Base-by-base conservation (phyloP, 805 yeast genomes). In the Isabelozyma heimii region DNA sequence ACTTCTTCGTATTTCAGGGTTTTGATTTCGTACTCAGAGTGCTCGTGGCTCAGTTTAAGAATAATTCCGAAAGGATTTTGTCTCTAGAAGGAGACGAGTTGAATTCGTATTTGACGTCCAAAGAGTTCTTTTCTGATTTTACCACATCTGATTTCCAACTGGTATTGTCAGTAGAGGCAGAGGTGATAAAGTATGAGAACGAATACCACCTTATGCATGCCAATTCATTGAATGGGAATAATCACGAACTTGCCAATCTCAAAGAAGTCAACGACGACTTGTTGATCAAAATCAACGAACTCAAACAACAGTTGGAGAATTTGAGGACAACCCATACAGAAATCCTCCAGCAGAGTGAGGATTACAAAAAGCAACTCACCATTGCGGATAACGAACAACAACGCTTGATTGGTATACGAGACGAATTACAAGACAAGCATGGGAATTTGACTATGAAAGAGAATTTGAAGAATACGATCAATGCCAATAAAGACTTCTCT, bases 1-100 rank as follows among this genome's bases (percentile, higher is more conserved):
- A 74, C 49, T 62, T 72, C 37, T 54, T 73, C 10, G 60, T 73
- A 28, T 61, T 74, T 44, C 75, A 73, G 54, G 79, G 79, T 6
- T 63, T 67, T 46, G 72, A 68, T 48, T 66, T 65, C 48, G 48
- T 73, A 7, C 49, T 63, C 8, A 58, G 74, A 26, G 45, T 71
- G 5, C 49, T 67, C 8, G 60, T 65, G 3, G 62, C 61, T 42
- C 41, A 59, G 3, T 64, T 69, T 47, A 39, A 47, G 4, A 46
- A 48, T 7, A 54, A 59, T 20, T 35, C 52, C 30, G 54, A 47
- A 0, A 38, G 49, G 20, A 52, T 73, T 10, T 13, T 58, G 27
- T 40, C 38, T 5, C 47, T 61, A 3, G 50, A 58, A 5, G 69
- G 69, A 8, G 65, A 64, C 41, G 66, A 61, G 9, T 54, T 70